Evolutionary conservation across 495 filamentous ascomycete genomes (phyloP).

Genomic region (Achaetomiella virescens): DNA sequence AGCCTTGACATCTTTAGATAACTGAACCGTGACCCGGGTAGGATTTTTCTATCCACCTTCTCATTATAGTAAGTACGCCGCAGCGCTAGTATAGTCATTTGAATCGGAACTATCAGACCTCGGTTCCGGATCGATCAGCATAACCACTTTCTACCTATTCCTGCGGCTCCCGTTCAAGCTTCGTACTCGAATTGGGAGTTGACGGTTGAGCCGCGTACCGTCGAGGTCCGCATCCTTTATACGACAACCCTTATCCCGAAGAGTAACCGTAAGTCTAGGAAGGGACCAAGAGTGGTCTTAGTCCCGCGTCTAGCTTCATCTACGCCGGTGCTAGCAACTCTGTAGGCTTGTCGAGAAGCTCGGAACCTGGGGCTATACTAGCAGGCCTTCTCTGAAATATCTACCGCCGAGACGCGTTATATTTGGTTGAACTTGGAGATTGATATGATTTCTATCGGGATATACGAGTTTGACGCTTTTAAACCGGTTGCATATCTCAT

Average conservation of each 20-base stretch:
- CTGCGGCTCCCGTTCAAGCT: conserved; percentile 19
- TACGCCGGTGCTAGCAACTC: conserved; percentile 19
- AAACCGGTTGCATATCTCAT: not conserved
- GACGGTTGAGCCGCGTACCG: conserved; percentile 18
- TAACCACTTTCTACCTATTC: conserved; percentile 21
- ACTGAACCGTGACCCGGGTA: no score
- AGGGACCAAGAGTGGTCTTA: no score
- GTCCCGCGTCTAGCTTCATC: no score
- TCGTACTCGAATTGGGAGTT: conserved; percentile 19
- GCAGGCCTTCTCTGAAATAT: conserved; percentile 13
- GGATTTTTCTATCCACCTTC: no score
- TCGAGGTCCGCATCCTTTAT: conserved; percentile 21
- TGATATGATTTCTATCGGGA: conserved; percentile 22
- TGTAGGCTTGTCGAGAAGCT: conserved; percentile 24
- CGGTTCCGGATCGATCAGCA: no score
- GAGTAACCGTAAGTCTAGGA: no score
- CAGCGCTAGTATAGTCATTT: no score
- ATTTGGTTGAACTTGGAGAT: conserved; percentile 24
- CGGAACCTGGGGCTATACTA: conserved; percentile 14
- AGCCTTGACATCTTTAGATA: no score
- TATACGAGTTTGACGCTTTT: not conserved
- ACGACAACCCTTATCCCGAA: no score
- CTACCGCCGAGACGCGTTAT: no score
- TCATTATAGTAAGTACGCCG: no score
- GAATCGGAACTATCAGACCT: no score